These are phyloP conservation scores for Termitomyces sp. DNA, from an alignment of 768 basidiomycete species.

Conservation along the genomic window DNA sequence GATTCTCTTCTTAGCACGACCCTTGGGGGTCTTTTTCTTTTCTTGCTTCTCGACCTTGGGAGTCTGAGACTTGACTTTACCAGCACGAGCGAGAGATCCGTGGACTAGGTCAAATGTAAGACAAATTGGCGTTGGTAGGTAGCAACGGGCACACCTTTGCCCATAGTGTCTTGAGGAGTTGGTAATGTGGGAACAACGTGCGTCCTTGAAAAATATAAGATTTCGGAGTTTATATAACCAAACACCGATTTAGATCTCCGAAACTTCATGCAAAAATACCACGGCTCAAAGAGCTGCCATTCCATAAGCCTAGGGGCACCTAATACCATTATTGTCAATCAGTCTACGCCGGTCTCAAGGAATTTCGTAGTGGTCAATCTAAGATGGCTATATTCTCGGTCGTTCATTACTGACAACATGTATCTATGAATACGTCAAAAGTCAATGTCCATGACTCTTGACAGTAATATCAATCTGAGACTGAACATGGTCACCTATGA, in stretches of 20 bases:
- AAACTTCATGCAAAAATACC: too few species aligned
- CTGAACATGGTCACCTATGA: not conserved
- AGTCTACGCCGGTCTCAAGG: too few species aligned
- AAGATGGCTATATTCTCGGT: too few species aligned
- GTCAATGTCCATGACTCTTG: too few species aligned
- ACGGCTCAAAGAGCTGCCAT: too few species aligned
- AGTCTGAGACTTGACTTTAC: slow-evolving; percentile 98
- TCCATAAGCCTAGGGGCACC: too few species aligned
- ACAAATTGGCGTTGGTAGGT: not conserved
- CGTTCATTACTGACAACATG: too few species aligned
- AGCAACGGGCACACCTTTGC: not conserved
- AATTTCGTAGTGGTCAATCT: too few species aligned
- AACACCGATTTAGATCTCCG: not conserved
- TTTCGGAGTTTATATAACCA: not conserved
- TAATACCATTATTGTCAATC: too few species aligned
- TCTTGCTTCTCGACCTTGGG: slow-evolving; percentile 98
- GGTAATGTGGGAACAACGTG: not conserved
- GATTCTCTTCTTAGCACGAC: slow-evolving; percentile 86
- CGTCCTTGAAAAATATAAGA: not conserved
- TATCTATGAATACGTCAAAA: too few species aligned
- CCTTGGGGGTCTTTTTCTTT: slow-evolving; percentile 98
- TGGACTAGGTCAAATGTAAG: slow-evolving; percentile 53
- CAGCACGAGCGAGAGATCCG: slow-evolving; percentile 99
- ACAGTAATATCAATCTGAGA: too few species aligned
- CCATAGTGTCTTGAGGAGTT: slow-evolving; percentile 1